Conservation (phyloP, 345 rosid genomes). For the Erucastrum elatum region DNA sequence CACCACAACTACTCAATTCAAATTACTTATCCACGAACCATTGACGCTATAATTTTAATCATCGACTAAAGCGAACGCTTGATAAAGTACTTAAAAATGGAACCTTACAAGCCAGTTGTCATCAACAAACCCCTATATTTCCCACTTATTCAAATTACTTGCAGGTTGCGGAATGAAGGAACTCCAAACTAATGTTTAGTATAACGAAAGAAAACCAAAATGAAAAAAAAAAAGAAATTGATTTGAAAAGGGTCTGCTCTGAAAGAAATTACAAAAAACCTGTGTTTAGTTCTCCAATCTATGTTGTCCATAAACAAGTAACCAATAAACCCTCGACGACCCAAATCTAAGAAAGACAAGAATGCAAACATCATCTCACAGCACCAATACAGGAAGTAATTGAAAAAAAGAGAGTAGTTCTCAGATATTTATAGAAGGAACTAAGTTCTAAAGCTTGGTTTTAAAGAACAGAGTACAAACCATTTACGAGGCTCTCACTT, state of each 20-base stretch:
- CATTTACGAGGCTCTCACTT: conserved; percentile 36
- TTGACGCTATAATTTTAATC: neutral
- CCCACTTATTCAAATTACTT: too few species aligned
- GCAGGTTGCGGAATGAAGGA: too few species aligned
- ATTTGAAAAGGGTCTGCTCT: conserved; percentile 12
- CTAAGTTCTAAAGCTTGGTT: conserved; percentile 29
- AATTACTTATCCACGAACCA: neutral
- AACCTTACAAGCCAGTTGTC: neutral
- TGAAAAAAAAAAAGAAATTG: neutral
- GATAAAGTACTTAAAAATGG: neutral
- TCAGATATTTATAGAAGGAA: conserved; percentile 23
- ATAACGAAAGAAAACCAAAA: neutral
- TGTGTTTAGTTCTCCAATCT: conserved; percentile 12
- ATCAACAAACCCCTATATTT: neutral
- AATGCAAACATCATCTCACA: conserved; percentile 18
- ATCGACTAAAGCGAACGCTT: neutral
- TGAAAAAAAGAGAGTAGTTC: neutral
- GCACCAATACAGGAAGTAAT: neutral
- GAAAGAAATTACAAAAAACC: conserved; percentile 14
- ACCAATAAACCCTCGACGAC: conserved; percentile 8
- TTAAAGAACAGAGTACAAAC: conserved; percentile 16
- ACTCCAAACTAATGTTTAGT: neutral
- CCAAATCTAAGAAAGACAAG: conserved; percentile 27
- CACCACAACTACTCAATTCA: neutral
- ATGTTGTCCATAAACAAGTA: conserved; percentile 22